These are phyloP conservation scores for Populus euphratica DNA, from an alignment of 345 rosid genomes.

Conservation along the genomic window DNA sequence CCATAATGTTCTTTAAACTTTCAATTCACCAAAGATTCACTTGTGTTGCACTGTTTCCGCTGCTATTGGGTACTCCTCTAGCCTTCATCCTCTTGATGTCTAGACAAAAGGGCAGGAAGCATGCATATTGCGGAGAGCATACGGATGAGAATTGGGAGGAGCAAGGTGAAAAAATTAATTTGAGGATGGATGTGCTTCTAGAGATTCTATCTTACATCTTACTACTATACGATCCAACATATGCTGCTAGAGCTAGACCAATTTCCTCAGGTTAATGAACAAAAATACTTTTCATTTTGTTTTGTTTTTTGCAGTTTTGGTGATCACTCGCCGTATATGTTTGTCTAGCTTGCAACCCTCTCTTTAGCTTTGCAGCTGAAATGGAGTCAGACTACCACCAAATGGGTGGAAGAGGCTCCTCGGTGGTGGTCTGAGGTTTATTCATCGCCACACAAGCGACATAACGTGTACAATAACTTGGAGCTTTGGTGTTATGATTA, in stretches of 20 bases:
- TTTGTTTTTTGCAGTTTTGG: background rate
- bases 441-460: constrained; percentile 9
- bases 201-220: constrained; percentile 17
- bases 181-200: constrained; percentile 17
- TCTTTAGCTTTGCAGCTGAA: background rate
- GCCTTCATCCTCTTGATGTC: no score
- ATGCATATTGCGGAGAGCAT: no score
- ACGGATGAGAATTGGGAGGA: no score
- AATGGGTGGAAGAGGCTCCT: background rate
- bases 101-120: background rate
- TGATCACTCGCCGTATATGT: background rate
- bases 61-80: constrained; percentile 7
- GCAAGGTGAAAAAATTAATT: no score
- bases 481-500: constrained; percentile 13
- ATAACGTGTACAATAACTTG: constrained; percentile 26
- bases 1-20: constrained; percentile 3
- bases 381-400: no score
- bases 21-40: background rate
- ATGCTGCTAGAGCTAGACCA: constrained; percentile 7
- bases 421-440: constrained; percentile 31
- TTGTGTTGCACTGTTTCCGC: background rate
- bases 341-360: constrained; percentile 8
- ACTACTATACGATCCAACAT: constrained; percentile 14
- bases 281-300: background rate
- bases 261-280: constrained; percentile 7